Conservation (phyloP, 208 protist genomes). For the Wallacemonas collosoma region DNA sequence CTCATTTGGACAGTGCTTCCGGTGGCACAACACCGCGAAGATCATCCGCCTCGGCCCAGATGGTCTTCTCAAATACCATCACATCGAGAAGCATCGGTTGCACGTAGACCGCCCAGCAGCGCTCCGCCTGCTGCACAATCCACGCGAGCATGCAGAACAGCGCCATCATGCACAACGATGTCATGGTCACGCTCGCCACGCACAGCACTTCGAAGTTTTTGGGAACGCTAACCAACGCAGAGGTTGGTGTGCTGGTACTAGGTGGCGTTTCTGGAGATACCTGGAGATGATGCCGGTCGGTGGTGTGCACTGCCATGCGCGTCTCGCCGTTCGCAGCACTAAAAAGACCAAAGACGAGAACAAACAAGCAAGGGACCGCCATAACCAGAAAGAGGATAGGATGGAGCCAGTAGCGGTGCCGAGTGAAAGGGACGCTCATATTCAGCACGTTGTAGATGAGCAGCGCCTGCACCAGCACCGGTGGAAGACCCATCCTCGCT, state of each 20-base stretch:
- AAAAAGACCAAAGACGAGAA: conserved; percentile 21
- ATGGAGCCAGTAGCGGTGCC: conserved; percentile 31
- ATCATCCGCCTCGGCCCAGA: conserved; percentile 52
- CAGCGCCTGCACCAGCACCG: conserved; percentile 24
- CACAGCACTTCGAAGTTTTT: conserved; percentile 15
- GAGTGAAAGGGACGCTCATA: conserved; percentile 23
- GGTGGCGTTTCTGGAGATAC: not conserved
- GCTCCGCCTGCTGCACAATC: conserved; percentile 36
- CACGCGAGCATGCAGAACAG: conserved; percentile 49
- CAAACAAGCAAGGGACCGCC: conserved; percentile 23
- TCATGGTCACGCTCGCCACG: conserved; percentile 27
- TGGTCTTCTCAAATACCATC: conserved; percentile 24
- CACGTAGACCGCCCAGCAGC: conserved; percentile 39
- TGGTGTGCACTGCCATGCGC: not conserved
- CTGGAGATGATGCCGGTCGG: not conserved
- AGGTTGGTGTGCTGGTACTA: not conserved
- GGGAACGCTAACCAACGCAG: conserved; percentile 12
- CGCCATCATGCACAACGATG: conserved; percentile 32
- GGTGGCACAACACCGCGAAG: conserved; percentile 43
- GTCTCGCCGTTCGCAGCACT: conserved; percentile 14
- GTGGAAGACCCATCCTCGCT: conserved; percentile 9
- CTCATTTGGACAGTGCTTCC: conserved; percentile 6
- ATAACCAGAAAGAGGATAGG: conserved; percentile 33
- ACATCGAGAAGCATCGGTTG: conserved; percentile 37
- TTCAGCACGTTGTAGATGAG: conserved; percentile 29